Conservation (phyloP, 331 rosid genomes). For the Malus hybrid region DNA sequence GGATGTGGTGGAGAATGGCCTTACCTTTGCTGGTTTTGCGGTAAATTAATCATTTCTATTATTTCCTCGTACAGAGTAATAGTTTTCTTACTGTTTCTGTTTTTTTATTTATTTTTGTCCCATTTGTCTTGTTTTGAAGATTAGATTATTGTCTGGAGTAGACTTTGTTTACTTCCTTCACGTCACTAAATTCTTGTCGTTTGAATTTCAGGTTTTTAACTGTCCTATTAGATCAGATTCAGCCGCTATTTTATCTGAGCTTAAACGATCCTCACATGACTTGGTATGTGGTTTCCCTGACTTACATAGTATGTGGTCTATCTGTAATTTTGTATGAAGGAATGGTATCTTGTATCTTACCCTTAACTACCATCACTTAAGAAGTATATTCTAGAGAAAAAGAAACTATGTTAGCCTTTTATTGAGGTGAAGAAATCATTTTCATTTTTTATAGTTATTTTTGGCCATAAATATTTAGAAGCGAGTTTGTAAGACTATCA, state of each 20-base stretch:
- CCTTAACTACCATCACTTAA: background rate
- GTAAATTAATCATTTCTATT: conserved; percentile 30
- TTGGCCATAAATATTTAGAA: background rate
- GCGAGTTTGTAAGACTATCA: background rate
- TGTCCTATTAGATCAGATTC: conserved; percentile 98
- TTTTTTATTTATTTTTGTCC: too few species aligned
- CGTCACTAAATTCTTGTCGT: conserved; percentile 13
- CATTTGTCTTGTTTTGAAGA: too few species aligned
- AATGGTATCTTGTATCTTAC: background rate
- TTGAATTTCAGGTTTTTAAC: conserved; percentile 69
- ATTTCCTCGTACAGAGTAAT: too few species aligned
- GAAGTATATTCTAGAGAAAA: background rate
- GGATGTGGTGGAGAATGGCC: conserved; percentile 80
- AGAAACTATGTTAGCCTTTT: background rate
- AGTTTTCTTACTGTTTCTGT: too few species aligned
- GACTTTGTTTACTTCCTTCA: background rate
- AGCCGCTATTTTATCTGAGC: conserved; percentile 66
- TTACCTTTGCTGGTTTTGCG: conserved; percentile 94
- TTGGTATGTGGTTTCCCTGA: conserved; percentile 43
- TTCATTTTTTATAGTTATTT: background rate
- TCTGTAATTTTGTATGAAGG: background rate
- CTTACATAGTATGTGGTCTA: background rate
- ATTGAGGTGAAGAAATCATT: background rate
- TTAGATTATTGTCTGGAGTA: background rate
- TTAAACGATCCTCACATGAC: conserved; percentile 89